Percentiles rank a stretch among this genome's conserved stretches.
These are phyloP conservation scores for Zygoascus sp. DNA, from an alignment of 1,139 yeast species.

Conservation along the genomic window DNA sequence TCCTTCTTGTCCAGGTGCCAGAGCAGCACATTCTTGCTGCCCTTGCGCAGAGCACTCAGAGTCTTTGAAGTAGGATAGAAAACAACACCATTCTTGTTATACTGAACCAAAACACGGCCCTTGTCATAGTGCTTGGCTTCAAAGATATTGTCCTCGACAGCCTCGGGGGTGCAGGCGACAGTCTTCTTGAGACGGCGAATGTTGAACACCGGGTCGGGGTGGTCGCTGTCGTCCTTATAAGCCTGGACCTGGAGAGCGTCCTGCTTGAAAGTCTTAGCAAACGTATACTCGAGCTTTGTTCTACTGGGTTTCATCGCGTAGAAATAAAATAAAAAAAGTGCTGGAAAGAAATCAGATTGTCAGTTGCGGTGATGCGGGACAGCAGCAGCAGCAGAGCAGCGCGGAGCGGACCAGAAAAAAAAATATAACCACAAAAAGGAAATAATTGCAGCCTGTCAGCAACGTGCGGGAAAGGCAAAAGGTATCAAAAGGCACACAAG, in stretches of 20 bases:
- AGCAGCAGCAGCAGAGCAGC: too few species aligned
- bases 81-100: not conserved
- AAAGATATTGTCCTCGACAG: not conserved
- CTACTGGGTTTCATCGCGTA: too few species aligned
- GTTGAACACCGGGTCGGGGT: slow-evolving; percentile 24
- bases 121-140: slow-evolving; percentile 1
- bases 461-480: too few species aligned
- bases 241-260: slow-evolving; percentile 23
- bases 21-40: not conserved
- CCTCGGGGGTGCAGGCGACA: not conserved
- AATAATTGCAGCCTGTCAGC: too few species aligned
- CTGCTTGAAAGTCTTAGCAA: slow-evolving; percentile 18
- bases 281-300: slow-evolving; percentile 13
- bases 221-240: slow-evolving; percentile 17
- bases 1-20: slow-evolving; percentile 1
- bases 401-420: too few species aligned
- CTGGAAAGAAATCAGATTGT: too few species aligned
- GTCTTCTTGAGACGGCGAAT: slow-evolving; percentile 13
- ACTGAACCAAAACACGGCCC: not conserved
- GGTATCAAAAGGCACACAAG: too few species aligned
- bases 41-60: not conserved
- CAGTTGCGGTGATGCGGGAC: too few species aligned
- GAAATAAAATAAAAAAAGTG: too few species aligned
- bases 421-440: too few species aligned
- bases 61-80: slow-evolving; percentile 2